phyloP scores from a whole-genome alignment of 257 asterid genomes.

The Salvia rosmarinus region DNA sequence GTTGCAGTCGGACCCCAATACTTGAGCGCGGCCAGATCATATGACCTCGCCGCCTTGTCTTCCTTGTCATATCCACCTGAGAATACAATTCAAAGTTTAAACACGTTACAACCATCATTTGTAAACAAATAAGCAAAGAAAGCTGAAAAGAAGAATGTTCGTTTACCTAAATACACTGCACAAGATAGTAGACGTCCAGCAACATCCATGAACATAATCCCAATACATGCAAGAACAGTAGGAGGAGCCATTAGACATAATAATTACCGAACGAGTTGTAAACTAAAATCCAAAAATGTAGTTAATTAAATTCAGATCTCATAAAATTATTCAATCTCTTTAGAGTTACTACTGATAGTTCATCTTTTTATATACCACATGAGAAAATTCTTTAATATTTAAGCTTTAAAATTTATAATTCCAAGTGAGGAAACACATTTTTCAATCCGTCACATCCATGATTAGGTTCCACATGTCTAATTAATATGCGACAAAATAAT shows the following conservation, averaged over 20 bases:
- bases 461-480: background rate
- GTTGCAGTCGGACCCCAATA: slow-evolving; percentile 97
- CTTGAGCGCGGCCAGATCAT: slow-evolving; percentile 90
- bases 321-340: background rate
- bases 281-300: background rate
- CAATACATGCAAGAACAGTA: slow-evolving; percentile 44
- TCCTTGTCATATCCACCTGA: slow-evolving; percentile 94
- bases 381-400: background rate
- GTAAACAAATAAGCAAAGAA: background rate
- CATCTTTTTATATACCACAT: no score
- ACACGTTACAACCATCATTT: slow-evolving; percentile 1
- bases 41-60: slow-evolving; percentile 89
- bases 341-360: no score
- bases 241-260: slow-evolving; percentile 31
- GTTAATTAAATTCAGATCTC: background rate
- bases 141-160: background rate
- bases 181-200: slow-evolving; percentile 31
- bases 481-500: background rate
- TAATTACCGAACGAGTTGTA: background rate
- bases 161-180: slow-evolving; percentile 90
- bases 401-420: no score
- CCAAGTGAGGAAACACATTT: no score
- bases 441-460: no score
- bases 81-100: slow-evolving; percentile 7
- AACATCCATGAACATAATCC: slow-evolving; percentile 40